A percentile compares a stretch with the other conserved stretches of the same genome.
These are phyloP conservation scores for Fusarium buxicola DNA, from an alignment of 2,329 filamentous ascomycete species.

Conservation along the genomic window DNA sequence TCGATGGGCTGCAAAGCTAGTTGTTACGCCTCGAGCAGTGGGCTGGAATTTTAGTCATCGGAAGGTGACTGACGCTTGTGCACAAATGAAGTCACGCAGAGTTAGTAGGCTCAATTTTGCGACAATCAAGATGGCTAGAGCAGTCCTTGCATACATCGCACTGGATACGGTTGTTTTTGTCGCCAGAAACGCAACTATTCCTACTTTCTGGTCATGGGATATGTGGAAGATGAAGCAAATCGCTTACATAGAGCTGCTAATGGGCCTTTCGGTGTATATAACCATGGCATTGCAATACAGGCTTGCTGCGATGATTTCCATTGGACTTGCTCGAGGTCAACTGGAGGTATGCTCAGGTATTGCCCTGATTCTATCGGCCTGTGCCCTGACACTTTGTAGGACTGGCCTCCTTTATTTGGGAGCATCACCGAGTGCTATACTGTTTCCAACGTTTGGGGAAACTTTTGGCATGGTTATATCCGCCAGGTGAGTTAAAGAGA, in stretches of 20 bases:
- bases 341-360: conserved; percentile 6
- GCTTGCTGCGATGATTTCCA: conserved; percentile 8
- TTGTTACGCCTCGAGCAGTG: conserved; percentile 16
- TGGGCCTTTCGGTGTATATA: conserved; percentile 14
- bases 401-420: conserved; percentile 30
- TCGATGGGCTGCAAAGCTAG: conserved; percentile 20
- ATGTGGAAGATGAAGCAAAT: neutral
- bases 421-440: conserved; percentile 12
- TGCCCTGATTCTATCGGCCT: too few relatives aligned
- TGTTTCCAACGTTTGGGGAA: conserved; percentile 30
- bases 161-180: conserved; percentile 12
- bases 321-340: neutral
- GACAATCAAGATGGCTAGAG: neutral
- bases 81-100: neutral
- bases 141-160: conserved; percentile 4
- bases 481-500: conserved; percentile 8
- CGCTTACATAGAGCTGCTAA: neutral
- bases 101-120: neutral
- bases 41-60: conserved; percentile 27
- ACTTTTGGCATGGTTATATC: conserved; percentile 33
- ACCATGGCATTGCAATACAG: conserved; percentile 30
- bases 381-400: conserved; percentile 1
- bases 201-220: conserved; percentile 16
- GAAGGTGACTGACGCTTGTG: neutral
- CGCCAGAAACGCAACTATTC: neutral